phyloP scores from a whole-genome alignment of 768 basidiomycete species.

The Baorangia bicolor region DNA sequence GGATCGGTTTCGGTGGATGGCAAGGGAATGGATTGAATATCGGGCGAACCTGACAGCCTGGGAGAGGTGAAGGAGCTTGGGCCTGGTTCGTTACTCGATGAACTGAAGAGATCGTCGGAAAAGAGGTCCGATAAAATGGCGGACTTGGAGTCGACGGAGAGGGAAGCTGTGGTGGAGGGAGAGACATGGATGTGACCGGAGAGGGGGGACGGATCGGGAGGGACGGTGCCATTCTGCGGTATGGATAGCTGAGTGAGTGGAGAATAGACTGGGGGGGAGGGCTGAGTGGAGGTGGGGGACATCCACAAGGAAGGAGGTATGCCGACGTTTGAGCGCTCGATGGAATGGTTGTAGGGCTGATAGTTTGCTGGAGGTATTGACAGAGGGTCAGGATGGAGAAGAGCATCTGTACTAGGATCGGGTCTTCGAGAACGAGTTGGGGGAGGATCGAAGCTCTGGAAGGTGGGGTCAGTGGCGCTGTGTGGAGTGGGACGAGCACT shows the following conservation, averaged over 20 bases:
- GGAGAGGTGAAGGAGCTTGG: conserved; percentile 65
- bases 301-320: conserved; percentile 83
- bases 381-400: conserved; percentile 19
- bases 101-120: conserved; percentile 61
- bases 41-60: conserved; percentile 65
- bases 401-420: conserved; percentile 10
- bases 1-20: conserved; percentile 51
- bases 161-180: conserved; percentile 45
- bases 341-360: conserved; percentile 29
- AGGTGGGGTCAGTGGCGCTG: conserved; percentile 2
- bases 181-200: conserved; percentile 37
- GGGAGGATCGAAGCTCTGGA: conserved; percentile 21
- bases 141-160: conserved; percentile 54
- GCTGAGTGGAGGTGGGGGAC: conserved; percentile 61
- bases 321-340: conserved; percentile 52
- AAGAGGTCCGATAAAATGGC: conserved; percentile 69
- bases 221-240: conserved; percentile 32
- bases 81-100: conserved; percentile 28
- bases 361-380: conserved; percentile 23
- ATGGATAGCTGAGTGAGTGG: conserved; percentile 39
- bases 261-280: conserved; percentile 43
- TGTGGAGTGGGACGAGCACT: background rate
- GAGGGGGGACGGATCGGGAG: conserved; percentile 34
- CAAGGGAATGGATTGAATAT: conserved; percentile 47
- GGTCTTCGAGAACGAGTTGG: conserved; percentile 6